Base-by-base conservation (phyloP, 1,284 basidiomycete species). In the Sporisorium scitamineum region DNA sequence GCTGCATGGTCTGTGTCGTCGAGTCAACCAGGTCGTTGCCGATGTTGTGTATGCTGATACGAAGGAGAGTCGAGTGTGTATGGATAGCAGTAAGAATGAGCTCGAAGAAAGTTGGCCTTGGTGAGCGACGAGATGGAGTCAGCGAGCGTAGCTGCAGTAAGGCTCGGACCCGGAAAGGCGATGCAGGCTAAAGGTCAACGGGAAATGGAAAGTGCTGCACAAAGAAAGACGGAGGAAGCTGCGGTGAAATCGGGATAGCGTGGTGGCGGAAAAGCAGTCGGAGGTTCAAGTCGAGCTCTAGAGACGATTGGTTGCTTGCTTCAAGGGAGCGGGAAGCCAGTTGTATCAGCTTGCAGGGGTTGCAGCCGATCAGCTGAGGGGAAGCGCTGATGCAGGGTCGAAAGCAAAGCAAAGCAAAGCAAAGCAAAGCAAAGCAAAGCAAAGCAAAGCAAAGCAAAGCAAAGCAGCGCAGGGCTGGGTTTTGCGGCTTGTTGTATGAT, bases 1-100 rank as follows among this genome's bases (percentile, higher is more conserved):
- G 22, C 10, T 47, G 44, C 63, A 65, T 65, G 52, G 29, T 51
- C 50, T 32, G 24, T 20, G 13, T n/a, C 27, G 29, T 13, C 2
- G 31, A 39, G 34, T 11, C 16, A 8, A n/a, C 16, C 5, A 39
- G 37, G 8, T 39, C 37, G 37, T 39, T 39, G 37, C 37, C 4
- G 37, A 39, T 39, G 37, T 18, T 18, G 14, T 5, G 37, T n/a
- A n/a, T 18, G 14, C 37, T 18, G 8, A 39, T 14, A 39, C 18
- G 16, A 39, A n/a, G 18, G 37, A 8, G 16, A 18, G 18, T 18
- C 16, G 4, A 18, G 37, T 2, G 37, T 39, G 37, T 18, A 18
- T 39, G n/a, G 37, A 39, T 18, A 8, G n/a, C n/a, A n/a, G n/a
- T n/a, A n/a, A n/a, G n/a, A n/a, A n/a, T n/a, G n/a, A n/a, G n/a